phyloP scores from a whole-genome alignment of 202 grass and related monocot species.

The Eragrostis tef region DNA sequence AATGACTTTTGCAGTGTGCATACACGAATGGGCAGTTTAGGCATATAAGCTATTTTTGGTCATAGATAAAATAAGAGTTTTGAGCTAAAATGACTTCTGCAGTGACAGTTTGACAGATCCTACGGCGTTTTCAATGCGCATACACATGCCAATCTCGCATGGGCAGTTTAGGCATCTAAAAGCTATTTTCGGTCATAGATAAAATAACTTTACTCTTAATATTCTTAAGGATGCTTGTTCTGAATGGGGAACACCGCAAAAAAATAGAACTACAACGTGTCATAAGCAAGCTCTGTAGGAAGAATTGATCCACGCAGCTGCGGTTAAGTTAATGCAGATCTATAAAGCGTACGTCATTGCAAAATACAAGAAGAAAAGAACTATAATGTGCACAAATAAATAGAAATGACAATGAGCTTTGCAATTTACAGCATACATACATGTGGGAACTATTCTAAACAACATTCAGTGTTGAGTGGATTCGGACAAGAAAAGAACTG shows the following conservation, averaged over 20 bases:
- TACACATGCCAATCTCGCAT: background rate
- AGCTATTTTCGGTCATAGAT: background rate
- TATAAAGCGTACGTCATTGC: background rate
- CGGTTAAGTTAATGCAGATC: background rate
- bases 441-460: background rate
- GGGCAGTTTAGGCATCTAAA: background rate
- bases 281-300: background rate
- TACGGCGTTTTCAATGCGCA: background rate
- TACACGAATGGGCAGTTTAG: no score
- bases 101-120: background rate
- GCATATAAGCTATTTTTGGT: no score
- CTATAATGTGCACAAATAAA: background rate
- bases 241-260: background rate
- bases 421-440: conserved; percentile 2
- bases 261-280: background rate
- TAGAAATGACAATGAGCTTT: conserved; percentile 7
- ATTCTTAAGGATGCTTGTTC: background rate
- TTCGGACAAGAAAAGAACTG: background rate
- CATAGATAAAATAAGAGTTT: no score
- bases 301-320: no score
- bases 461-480: background rate
- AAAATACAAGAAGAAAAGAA: background rate
- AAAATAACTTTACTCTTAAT: background rate
- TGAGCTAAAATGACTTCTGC: background rate
- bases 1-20: no score